Evolutionary conservation across 148 eudicot species (phyloP), one percentile per base, ranked within the genome.

Genomic region (Dysphania ambrosioides): DNA sequence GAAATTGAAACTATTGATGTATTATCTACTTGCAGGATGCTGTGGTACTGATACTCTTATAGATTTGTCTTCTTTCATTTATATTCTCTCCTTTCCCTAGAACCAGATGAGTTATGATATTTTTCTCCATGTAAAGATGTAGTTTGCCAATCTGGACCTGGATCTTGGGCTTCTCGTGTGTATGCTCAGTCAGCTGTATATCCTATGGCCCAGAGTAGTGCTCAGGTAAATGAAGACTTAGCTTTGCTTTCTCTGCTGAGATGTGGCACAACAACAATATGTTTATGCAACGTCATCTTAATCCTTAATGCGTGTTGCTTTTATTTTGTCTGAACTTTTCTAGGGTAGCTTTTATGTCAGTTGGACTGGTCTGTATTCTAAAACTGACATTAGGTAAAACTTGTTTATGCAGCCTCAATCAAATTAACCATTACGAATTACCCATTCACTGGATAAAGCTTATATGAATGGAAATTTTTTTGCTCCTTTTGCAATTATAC

Each of bases 111-210:
- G 19, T 79, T 40, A 67, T 7, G 12, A 31, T 30, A 36, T 49
- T 57, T 19, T 80, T 36, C 72, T 73, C 67, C 81, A 56, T 81
- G 56, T 62, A 68, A 91, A 93, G 98, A 93, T 90, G 55, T 92
- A 76, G 93, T 95, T 59, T 90, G 96, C 84, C 99, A 95, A 86
- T 95, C 99, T 78, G 99, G 99, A 77, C 99, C 99, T 47, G 99
- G 99, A 73, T 83, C 92, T 74, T 95, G 97, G 99, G 93, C 99
- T 81, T 90, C 94, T 57, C 83, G 35, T 66, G 83, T 95, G 64
- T 95, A 95, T 80, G 88, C 97, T 47, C 84, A 92, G 77, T 87
- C 99, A 68, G 97, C 99, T 77, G 9, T 88, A 77, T 85, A 90
- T 88, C 99, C 99, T 74, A 95, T 95, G 99, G 97, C 94, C 72